Evolutionary conservation across 768 basidiomycete genomes (phyloP).

Genomic region (Kwoniella dejecticola): DNA sequence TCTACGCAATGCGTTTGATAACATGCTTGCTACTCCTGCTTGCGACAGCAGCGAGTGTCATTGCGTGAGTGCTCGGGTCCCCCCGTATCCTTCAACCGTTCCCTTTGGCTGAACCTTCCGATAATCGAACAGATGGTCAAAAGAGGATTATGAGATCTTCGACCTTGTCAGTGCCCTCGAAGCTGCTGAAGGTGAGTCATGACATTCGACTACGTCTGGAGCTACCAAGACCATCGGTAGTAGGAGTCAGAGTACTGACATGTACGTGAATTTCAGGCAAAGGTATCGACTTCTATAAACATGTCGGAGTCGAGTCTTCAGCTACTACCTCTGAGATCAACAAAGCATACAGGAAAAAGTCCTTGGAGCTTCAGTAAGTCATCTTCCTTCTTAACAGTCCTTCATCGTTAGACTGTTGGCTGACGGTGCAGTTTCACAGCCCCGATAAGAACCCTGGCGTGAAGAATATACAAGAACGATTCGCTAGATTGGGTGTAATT

Average conservation of each 20-base stretch:
- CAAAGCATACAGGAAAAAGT: constrained; percentile 89
- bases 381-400: neutral
- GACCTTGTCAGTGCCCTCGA: constrained; percentile 84
- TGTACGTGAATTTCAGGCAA: constrained; percentile 64
- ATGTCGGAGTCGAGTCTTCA: constrained; percentile 75
- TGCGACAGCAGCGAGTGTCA: too few relatives aligned
- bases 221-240: too few relatives aligned
- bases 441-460: constrained; percentile 93
- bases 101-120: too few relatives aligned
- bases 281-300: constrained; percentile 94
- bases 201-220: too few relatives aligned
- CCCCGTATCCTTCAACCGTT: too few relatives aligned
- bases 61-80: too few relatives aligned
- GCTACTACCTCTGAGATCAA: constrained; percentile 70
- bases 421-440: constrained; percentile 59
- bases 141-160: constrained; percentile 97
- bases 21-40: too few relatives aligned
- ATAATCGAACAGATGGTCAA: constrained; percentile 32
- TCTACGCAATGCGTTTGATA: too few relatives aligned
- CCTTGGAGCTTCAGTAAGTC: constrained; percentile 82
- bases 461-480: constrained; percentile 80
- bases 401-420: neutral
- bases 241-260: too few relatives aligned
- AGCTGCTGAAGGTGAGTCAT: constrained; percentile 68
- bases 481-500: constrained; percentile 87